Percentiles rank a stretch among this genome's conserved stretches.
These are phyloP conservation scores for Skeletonema tropicum DNA, from an alignment of 108 stramenopile genomes.

Conservation along the genomic window DNA sequence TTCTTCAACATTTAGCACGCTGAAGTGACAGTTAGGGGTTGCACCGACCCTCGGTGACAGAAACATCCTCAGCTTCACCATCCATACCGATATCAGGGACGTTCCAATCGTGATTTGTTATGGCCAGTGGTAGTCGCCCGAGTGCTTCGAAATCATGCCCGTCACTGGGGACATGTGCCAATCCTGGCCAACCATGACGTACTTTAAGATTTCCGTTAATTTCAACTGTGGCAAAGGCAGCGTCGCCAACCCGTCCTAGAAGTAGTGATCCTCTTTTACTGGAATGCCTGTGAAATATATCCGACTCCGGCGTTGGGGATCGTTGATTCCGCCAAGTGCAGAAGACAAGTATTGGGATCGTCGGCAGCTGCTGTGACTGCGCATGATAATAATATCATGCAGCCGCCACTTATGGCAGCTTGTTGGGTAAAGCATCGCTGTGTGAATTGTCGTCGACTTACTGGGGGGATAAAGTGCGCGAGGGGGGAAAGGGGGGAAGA, in stretches of 20 bases:
- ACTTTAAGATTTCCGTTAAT: too few relatives aligned
- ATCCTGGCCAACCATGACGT: too few relatives aligned
- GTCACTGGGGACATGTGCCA: slow-evolving; percentile 40
- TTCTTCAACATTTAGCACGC: slow-evolving; percentile 50
- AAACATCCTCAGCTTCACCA: slow-evolving; percentile 43
- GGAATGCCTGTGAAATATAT: slow-evolving; percentile 40
- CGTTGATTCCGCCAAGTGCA: slow-evolving; percentile 50
- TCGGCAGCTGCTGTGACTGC: slow-evolving; percentile 5
- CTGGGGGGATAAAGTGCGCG: too few relatives aligned
- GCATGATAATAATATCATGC: neutral
- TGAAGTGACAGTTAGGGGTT: slow-evolving; percentile 53
- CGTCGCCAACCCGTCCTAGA: slow-evolving; percentile 48
- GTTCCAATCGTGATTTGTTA: slow-evolving; percentile 56
- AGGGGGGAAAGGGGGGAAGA: too few relatives aligned
- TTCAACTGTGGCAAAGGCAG: slow-evolving; percentile 48
- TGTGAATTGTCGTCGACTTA: too few relatives aligned
- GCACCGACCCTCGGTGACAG: slow-evolving; percentile 53
- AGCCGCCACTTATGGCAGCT: neutral
- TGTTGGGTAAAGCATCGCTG: too few relatives aligned
- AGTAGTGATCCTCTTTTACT: slow-evolving; percentile 20
- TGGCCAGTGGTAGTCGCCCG: slow-evolving; percentile 54
- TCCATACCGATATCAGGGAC: slow-evolving; percentile 41
- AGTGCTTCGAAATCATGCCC: slow-evolving; percentile 18
- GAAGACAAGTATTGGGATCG: slow-evolving; percentile 30
- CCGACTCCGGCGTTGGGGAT: slow-evolving; percentile 50